Base-by-base conservation (phyloP, 306 rosid genomes). In the Sphenostylis stenocarpa region DNA sequence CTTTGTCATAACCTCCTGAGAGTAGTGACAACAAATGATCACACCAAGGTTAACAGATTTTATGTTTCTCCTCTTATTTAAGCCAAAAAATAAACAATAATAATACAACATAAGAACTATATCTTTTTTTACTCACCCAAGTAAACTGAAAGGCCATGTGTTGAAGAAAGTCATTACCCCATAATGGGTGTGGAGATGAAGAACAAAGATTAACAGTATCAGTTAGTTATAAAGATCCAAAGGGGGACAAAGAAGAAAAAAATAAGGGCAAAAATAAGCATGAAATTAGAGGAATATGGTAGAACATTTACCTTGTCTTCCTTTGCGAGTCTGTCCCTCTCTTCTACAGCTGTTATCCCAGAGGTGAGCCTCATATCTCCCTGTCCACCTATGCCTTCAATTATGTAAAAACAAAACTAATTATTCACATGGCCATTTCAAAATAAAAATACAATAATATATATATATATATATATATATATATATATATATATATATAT, bases 301-400 rank as follows among this genome's bases (percentile, higher is more conserved):
- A 57, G 64, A 66, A 48, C 56, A 17, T 85, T 13, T 85, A 60
- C 98, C 98, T 87, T 93, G 98, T 57, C 98, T 89, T 86, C 98
- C 98, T 80, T 93, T 93, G 29, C 98, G 87, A 80, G 97, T 93
- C 67, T 93, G 98, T n/a, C 98, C 98, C 63, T 93, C 98, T 84
- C 98, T 88, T 84, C 98, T 90, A 55, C 98, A 93, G 82, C 97
- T 93, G 51, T 93, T 93, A 72, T 93, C 98, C 98, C 98, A 93
- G 4, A 93, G 80, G 70, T 93, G 97, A 80, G 98, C 98, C 73
- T 93, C 98, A 76, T 93, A 93, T 86, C 98, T 93, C 3, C 98
- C 97, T 0, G 98, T 93, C 98, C 98, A 93, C 80, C 98, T 88
- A 79, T 93, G 98, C 83, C 98, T 93, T 62, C 61, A 75, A 44